Conservation (phyloP, 2,329 filamentous ascomycete genomes). For the Uncinocarpus reesii region DNA sequence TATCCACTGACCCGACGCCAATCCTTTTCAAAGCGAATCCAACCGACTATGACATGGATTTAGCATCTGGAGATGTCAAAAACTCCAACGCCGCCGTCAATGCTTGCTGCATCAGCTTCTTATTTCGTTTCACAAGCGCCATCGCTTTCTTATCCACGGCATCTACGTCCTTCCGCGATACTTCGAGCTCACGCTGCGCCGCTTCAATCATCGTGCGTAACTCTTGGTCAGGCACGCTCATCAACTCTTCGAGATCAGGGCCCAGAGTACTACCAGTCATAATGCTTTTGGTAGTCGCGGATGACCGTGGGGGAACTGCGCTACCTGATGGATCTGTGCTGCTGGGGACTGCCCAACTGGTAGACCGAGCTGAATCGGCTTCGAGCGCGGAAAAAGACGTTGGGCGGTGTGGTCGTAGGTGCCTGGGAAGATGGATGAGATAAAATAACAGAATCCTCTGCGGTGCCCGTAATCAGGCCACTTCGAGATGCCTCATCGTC, state of each 20-base stretch:
- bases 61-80: conserved; percentile 7
- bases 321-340: not conserved
- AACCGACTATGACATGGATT: not conserved
- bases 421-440: conserved; percentile 20
- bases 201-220: conserved; percentile 32
- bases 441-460: conserved; percentile 20
- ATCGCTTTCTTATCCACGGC: conserved; percentile 36
- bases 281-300: conserved; percentile 30
- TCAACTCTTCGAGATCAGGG: conserved; percentile 32
- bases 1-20: too few relatives aligned
- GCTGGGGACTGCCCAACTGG: conserved; percentile 16
- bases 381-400: conserved; percentile 33
- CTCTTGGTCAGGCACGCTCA: conserved; percentile 35
- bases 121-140: conserved; percentile 35
- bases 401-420: conserved; percentile 16
- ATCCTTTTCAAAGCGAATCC: not conserved
- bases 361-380: conserved; percentile 29
- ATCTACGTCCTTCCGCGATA: conserved; percentile 57
- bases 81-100: conserved; percentile 24
- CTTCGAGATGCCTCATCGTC: conserved; percentile 27
- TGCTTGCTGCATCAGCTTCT: conserved; percentile 36
- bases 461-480: conserved; percentile 21
- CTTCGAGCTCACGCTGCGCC: conserved; percentile 56
- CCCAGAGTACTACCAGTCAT: conserved; percentile 25
- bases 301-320: conserved; percentile 6